Conservation (phyloP, 1,284 basidiomycete species). For the Pyrrhoderma lamaoense region DNA sequence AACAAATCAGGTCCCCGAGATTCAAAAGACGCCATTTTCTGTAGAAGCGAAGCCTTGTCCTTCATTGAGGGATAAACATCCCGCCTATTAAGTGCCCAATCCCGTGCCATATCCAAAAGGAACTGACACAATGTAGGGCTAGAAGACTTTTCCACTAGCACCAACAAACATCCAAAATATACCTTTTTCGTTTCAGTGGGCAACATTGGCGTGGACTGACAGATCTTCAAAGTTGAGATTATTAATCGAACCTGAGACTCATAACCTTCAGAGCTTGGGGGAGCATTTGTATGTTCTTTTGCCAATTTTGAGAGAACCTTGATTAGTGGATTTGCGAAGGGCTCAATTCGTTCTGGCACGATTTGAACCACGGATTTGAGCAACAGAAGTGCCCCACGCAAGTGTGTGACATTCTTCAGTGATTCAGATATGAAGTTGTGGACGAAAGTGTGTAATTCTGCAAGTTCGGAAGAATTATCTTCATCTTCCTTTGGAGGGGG, state of each 20-base stretch:
- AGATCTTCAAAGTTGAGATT: conserved; percentile 65
- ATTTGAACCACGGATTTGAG: conserved; percentile 85
- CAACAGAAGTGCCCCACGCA: conserved; percentile 81
- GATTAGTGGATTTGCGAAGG: conserved; percentile 70
- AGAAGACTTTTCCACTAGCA: conserved; percentile 90
- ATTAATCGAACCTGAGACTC: conserved; percentile 59
- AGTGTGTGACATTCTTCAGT: conserved; percentile 62
- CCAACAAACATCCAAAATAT: conserved; percentile 69
- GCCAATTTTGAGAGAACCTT: conserved; percentile 82
- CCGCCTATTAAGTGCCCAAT: conserved; percentile 82
- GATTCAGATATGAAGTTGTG: conserved; percentile 77
- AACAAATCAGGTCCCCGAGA: conserved; percentile 69
- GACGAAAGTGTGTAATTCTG: conserved; percentile 77
- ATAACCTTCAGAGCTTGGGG: conserved; percentile 38
- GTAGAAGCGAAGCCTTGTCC: conserved; percentile 87
- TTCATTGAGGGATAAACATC: conserved; percentile 90
- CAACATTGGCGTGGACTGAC: conserved; percentile 53
- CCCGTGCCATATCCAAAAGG: conserved; percentile 80
- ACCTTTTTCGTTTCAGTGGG: conserved; percentile 68
- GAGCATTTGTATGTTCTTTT: conserved; percentile 78
- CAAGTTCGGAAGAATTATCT: conserved; percentile 55
- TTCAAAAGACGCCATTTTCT: conserved; percentile 91
- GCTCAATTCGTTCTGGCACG: conserved; percentile 80
- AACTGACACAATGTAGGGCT: conserved; percentile 77
- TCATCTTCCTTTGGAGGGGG: conserved; percentile 76